Base-by-base conservation (phyloP, 106 monocot genomes). In the Phalaenopsis equestris region DNA sequence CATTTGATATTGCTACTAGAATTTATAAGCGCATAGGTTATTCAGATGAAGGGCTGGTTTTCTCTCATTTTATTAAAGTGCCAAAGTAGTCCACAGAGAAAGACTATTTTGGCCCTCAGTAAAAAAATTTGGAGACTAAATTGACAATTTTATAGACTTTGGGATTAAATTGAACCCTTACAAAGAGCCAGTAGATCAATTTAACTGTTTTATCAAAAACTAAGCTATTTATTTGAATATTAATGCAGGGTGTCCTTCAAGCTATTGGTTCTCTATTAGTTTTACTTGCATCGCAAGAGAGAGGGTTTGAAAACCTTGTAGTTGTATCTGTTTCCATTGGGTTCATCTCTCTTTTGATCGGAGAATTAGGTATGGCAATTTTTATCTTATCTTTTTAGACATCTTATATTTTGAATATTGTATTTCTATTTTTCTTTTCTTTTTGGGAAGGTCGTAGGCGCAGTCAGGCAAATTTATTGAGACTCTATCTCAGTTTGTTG, bases 281-380 rank as follows among this genome's bases (percentile, higher is more conserved):
- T 82, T 61, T 86, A 15, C 58, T 78, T 56, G 37, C 74, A 41
- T 81, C 82, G 72, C 68, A 81, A 79, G 83, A 72, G 41, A 80
- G 73, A 57, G 80, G 81, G 10, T 16, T 84, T 61, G 68, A 85
- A 43, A 84, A 67, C 14, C 82, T 88, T 78, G 73, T 75, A 2
- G 76, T 87, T 39, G 12, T 86, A 42, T 85, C 87, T 18, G 30
- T 81, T 76, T 65, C 84, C 21, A 73, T 86, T 79, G 94, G 94
- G 41, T 79, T 90, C 38, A 24, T 94, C 41, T 90, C 94, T 77
- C 76, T 92, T 52, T 3, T 89, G 49, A 79, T 87, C 17, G 94
- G 94, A 86, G 94, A 95, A 85, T 43, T 92, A 81, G 94, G 92
- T 95, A 74, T 7, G 67, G 24, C 36, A 3, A 43, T 15, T 41